Conservation (phyloP, 1,284 basidiomycete species). For the Ceratobasidium sp. region DNA sequence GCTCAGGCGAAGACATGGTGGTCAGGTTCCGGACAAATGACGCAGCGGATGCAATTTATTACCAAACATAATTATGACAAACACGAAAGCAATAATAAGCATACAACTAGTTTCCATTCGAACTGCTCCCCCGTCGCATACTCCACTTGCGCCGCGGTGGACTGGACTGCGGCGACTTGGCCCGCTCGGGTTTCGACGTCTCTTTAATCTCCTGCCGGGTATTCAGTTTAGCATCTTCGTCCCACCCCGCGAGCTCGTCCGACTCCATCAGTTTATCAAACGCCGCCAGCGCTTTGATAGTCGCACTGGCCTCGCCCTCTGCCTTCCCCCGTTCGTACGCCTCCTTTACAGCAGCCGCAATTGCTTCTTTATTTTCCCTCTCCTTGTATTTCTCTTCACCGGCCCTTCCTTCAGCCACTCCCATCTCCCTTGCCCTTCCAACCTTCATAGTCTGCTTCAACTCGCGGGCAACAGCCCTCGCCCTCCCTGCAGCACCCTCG, state of each 20-base stretch:
- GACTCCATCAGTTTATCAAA: slow-evolving; percentile 21
- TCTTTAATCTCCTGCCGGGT: slow-evolving; percentile 12
- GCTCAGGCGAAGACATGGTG: slow-evolving; percentile 38
- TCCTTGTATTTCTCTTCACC: background rate
- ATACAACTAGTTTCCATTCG: background rate
- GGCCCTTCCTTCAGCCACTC: slow-evolving; percentile 8
- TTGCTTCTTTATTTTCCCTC: slow-evolving; percentile 5
- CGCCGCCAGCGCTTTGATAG: slow-evolving; percentile 5
- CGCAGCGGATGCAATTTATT: background rate
- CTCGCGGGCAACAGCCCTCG: slow-evolving; percentile 9
- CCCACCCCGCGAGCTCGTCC: slow-evolving; percentile 14
- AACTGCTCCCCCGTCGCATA: background rate
- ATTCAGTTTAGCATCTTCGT: slow-evolving; percentile 8
- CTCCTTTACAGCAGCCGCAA: slow-evolving; percentile 46
- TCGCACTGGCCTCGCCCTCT: slow-evolving; percentile 45
- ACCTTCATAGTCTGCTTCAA: slow-evolving; percentile 46
- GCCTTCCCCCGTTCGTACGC: slow-evolving; percentile 56
- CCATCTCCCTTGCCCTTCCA: slow-evolving; percentile 53
- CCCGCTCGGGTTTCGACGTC: background rate
- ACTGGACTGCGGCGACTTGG: slow-evolving; percentile 4
- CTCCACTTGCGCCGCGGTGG: slow-evolving; percentile 9
- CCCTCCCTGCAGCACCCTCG: slow-evolving; percentile 12
- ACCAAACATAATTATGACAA: background rate
- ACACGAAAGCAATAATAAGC: background rate
- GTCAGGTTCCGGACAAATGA: background rate